These are phyloP conservation scores for Debaryomyces singareniensis DNA, from an alignment of 1,139 yeast species.

Conservation along the genomic window DNA sequence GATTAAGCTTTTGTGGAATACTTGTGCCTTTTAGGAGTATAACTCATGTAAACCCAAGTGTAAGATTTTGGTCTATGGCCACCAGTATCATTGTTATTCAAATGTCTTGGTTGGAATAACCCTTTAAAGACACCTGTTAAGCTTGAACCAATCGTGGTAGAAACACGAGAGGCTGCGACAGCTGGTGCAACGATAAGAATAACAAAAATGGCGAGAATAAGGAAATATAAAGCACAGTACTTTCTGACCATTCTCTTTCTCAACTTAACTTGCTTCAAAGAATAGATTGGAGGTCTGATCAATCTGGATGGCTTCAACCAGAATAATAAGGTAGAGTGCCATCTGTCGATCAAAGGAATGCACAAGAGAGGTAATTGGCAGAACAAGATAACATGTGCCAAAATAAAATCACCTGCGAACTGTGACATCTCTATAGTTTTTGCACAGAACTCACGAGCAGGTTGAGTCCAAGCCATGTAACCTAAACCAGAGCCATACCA, in stretches of 20 bases:
- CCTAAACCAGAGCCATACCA: constrained; percentile 97
- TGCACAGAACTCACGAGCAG: constrained; percentile 91
- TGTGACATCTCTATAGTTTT: constrained; percentile 91
- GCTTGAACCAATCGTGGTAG: constrained; percentile 24
- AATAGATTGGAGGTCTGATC: constrained; percentile 97
- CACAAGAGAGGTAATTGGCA: constrained; percentile 81
- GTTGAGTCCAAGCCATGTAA: constrained; percentile 94
- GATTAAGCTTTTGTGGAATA: constrained; percentile 55
- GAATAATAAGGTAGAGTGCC: constrained; percentile 98
- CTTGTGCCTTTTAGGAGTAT: constrained; percentile 51
- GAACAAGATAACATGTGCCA: constrained; percentile 86
- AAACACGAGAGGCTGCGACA: constrained; percentile 45
- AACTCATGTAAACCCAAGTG: constrained; percentile 41
- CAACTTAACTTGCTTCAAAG: constrained; percentile 92
- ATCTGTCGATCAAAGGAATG: constrained; percentile 87
- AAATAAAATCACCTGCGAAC: constrained; percentile 92
- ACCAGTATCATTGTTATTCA: constrained; percentile 77
- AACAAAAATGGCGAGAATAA: constrained; percentile 62
- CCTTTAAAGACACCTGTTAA: constrained; percentile 54
- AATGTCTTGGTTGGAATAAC: constrained; percentile 83
- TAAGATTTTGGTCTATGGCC: constrained; percentile 40
- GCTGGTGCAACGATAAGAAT: constrained; percentile 91
- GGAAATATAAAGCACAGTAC: constrained; percentile 79
- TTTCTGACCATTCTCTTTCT: constrained; percentile 98
- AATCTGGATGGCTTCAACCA: constrained; percentile 98